Evolutionary conservation across 345 rosid species (phyloP).

Genomic region (Gossypium anomalum): DNA sequence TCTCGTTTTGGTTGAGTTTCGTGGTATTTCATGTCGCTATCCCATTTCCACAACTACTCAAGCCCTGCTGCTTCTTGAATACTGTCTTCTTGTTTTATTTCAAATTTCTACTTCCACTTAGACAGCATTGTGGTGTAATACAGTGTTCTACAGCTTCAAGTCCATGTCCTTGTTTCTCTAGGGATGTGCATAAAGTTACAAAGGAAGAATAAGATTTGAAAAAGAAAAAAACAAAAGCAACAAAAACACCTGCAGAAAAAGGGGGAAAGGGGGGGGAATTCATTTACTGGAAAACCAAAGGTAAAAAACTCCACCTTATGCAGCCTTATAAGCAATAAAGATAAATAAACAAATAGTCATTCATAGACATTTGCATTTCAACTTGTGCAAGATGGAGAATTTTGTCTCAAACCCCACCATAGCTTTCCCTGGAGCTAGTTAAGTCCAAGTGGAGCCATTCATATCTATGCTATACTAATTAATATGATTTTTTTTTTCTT

Average conservation of each 20-base stretch:
- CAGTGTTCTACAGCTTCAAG: neutral
- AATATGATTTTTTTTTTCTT: neutral
- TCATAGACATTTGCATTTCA: neutral
- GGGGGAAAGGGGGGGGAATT: neutral
- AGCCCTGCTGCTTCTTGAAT: neutral
- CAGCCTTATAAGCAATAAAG: neutral
- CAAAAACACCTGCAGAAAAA: neutral
- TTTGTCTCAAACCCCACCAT: neutral
- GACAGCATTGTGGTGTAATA: neutral
- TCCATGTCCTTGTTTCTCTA: neutral
- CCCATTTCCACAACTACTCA: neutral
- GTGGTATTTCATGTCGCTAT: neutral
- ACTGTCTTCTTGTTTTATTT: neutral
- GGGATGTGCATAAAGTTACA: neutral
- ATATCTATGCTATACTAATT: neutral
- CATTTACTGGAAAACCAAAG: neutral
- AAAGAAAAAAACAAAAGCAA: neutral
- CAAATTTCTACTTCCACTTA: neutral
- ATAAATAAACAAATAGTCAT: neutral
- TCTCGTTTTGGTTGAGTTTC: conserved; percentile 1
- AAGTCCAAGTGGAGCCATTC: neutral
- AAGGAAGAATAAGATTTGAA: neutral
- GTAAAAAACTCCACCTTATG: neutral
- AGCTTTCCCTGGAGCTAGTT: neutral
- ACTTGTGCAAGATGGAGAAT: neutral